A percentile compares a stretch with the other conserved stretches of the same genome.
phyloP scores from a whole-genome alignment of 805 yeast genomes.

The Lipomyces anomalus region DNA sequence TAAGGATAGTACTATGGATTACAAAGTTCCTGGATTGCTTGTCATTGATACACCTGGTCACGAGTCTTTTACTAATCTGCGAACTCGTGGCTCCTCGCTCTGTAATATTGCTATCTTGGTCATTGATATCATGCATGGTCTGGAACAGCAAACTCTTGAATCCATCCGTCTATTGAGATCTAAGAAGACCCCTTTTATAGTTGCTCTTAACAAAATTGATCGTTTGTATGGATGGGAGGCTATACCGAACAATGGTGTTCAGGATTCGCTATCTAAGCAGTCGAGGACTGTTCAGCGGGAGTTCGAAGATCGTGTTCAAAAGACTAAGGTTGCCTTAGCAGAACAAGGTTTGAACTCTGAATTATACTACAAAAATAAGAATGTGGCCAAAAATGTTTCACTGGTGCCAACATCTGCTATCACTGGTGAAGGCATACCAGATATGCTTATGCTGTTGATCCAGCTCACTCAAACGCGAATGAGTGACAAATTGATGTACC shows the following conservation, averaged over 20 bases:
- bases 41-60: conserved; percentile 99
- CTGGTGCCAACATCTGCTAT: conserved; percentile 98
- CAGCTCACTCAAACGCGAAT: conserved; percentile 97
- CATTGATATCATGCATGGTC: conserved; percentile 98
- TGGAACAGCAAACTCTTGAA: conserved; percentile 96
- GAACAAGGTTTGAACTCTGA: conserved; percentile 99
- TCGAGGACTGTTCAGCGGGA: conserved; percentile 80
- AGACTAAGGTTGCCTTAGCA: conserved; percentile 81
- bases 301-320: conserved; percentile 78
- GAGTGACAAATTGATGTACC: conserved; percentile 96
- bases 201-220: conserved; percentile 95
- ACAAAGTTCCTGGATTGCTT: conserved; percentile 94
- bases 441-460: conserved; percentile 87
- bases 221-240: conserved; percentile 93
- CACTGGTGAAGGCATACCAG: conserved; percentile 99
- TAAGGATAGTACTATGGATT: conserved; percentile 65
- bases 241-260: conserved; percentile 87
- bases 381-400: conserved; percentile 87
- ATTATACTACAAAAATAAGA: conserved; percentile 90
- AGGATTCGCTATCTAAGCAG: conserved; percentile 86
- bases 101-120: conserved; percentile 99
- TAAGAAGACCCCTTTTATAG: conserved; percentile 96
- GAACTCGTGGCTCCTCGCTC: conserved; percentile 97
- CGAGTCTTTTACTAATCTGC: conserved; percentile 95
- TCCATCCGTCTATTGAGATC: conserved; percentile 88